Evolutionary conservation across 2,329 filamentous ascomycete genomes (phyloP).

Genomic region (Fusarium continuum): DNA sequence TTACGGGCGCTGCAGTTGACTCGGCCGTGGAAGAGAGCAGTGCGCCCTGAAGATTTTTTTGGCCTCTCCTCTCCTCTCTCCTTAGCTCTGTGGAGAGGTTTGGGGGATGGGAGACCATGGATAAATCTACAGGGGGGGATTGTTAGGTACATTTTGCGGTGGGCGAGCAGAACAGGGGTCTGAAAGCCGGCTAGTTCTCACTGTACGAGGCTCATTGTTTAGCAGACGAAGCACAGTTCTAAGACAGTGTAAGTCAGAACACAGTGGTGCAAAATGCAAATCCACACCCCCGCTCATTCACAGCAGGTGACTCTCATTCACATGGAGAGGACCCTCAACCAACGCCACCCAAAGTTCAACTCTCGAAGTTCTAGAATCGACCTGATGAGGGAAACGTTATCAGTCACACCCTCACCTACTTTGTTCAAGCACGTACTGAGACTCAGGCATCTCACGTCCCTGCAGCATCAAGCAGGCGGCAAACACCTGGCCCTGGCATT

Average conservation of each 20-base stretch:
- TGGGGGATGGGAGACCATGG: conserved; percentile 13
- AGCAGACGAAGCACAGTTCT: neutral
- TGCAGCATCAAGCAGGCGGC: conserved; percentile 23
- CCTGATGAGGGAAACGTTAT: neutral
- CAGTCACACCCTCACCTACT: conserved; percentile 7
- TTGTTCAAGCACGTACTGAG: neutral
- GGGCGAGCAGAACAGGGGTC: conserved; percentile 4
- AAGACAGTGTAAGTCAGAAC: neutral
- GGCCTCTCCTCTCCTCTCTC: neutral
- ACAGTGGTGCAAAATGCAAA: neutral
- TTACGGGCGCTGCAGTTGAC: conserved; percentile 30
- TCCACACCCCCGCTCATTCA: conserved; percentile 19
- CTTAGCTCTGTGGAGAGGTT: conserved; percentile 8
- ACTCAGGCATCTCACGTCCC: conserved; percentile 11
- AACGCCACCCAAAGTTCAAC: conserved; percentile 19
- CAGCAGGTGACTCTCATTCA: conserved; percentile 31
- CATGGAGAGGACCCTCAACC: conserved; percentile 16
- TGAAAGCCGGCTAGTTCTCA: neutral
- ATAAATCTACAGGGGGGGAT: conserved; percentile 18
- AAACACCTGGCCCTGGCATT: conserved; percentile 37
- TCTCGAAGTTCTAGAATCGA: conserved; percentile 23
- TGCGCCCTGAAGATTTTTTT: neutral
- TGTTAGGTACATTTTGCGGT: conserved; percentile 5
- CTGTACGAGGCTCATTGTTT: neutral
- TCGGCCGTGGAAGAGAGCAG: conserved; percentile 7